Conservation (phyloP, 73 alveolate genomes). For the Vitrella brassicaformis region DNA sequence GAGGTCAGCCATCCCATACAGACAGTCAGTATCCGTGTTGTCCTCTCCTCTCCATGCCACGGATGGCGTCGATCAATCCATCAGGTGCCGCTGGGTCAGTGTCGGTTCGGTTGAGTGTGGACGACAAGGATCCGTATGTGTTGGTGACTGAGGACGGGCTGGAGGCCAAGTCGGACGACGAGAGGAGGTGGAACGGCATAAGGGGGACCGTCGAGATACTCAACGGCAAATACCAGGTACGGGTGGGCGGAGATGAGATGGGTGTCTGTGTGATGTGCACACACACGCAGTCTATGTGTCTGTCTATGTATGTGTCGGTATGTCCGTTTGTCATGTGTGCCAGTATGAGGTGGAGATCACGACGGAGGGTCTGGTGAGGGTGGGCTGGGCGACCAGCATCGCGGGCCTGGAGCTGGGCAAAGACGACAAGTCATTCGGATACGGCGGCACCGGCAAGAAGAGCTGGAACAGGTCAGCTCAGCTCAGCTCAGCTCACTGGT, state of each 20-base stretch:
- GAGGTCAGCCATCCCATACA: no score
- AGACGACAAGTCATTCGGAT: slow-evolving; percentile 34
- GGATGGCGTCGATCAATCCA: no score
- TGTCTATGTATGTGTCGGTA: no score
- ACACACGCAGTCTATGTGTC: no score
- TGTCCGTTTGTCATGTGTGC: background rate
- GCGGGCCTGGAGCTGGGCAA: slow-evolving; percentile 29
- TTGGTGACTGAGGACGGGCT: slow-evolving; percentile 36
- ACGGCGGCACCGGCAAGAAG: slow-evolving; percentile 33
- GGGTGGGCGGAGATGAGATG: slow-evolving; percentile 24
- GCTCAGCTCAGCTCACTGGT: no score
- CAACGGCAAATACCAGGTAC: slow-evolving; percentile 27
- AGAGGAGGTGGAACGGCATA: slow-evolving; percentile 30
- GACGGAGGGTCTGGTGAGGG: no score
- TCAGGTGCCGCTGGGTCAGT: background rate
- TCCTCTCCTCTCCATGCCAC: no score
- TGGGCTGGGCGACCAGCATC: slow-evolving; percentile 28
- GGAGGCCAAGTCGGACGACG: slow-evolving; percentile 32
- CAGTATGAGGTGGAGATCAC: background rate
- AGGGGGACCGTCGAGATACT: slow-evolving; percentile 22
- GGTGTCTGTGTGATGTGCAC: slow-evolving; percentile 5
- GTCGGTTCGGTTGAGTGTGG: background rate
- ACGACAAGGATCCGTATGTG: slow-evolving; percentile 25
- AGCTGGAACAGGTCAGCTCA: slow-evolving; percentile 16
- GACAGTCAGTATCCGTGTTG: no score